Evolutionary conservation across 495 filamentous ascomycete species (phyloP).

Genomic region (Alectoria sarmentosa): DNA sequence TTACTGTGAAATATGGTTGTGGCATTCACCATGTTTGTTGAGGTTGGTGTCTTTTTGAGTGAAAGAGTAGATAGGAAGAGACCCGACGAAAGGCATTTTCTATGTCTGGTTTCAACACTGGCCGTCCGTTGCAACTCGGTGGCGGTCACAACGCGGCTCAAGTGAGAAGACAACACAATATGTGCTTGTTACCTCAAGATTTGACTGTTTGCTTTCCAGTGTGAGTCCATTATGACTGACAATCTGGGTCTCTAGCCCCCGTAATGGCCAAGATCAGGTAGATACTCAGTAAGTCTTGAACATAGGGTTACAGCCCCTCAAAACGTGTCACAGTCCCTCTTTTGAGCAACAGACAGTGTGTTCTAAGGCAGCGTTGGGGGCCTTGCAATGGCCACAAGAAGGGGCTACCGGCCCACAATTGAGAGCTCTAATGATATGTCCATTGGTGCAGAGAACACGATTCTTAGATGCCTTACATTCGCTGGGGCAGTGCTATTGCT

Average conservation of each 20-base stretch:
- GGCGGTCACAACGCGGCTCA: neutral
- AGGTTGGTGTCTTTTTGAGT: neutral
- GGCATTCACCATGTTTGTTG: too few species aligned
- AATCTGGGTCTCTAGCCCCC: neutral
- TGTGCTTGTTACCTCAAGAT: neutral
- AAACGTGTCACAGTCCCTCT: neutral
- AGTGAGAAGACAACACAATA: too few species aligned
- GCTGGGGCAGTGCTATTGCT: slow-evolving; percentile 11
- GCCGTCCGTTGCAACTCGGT: neutral
- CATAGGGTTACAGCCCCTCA: neutral
- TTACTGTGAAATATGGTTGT: neutral
- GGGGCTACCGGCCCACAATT: neutral
- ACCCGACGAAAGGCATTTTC: neutral
- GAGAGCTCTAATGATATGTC: neutral
- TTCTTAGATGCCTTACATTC: slow-evolving; percentile 12
- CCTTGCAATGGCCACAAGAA: neutral
- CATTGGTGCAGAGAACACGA: slow-evolving; percentile 19
- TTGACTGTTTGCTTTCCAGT: too few species aligned
- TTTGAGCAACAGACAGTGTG: neutral
- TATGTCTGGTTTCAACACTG: neutral
- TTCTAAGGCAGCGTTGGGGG: neutral
- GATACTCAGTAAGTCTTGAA: neutral
- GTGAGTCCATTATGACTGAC: neutral
- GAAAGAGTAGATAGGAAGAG: neutral
- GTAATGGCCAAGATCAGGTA: neutral